Evolutionary conservation across 768 basidiomycete genomes (phyloP), one percentile per base, ranked within the genome.

Genomic region (Suillus brevipes): DNA sequence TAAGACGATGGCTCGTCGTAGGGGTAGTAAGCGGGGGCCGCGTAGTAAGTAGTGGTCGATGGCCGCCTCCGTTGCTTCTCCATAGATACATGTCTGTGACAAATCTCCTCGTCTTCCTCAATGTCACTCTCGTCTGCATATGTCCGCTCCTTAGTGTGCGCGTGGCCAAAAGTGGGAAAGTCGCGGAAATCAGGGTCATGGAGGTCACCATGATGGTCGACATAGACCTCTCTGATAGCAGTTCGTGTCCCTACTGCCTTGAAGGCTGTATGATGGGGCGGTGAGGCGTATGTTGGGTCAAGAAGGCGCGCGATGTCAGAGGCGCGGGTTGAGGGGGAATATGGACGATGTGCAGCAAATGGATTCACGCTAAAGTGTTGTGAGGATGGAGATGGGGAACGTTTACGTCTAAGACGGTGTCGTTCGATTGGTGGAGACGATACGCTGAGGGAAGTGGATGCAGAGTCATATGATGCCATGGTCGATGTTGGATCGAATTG

Each of bases 181-280:
- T 88, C 81, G 66, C 87, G 81, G 75, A 83, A 89, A 71, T 89
- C 88, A 28, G 88, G 88, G 74, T 89, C 88, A 70, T 89, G 87
- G 31, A 88, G 78, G 74, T 87, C 83, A 58, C 87, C 88, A 65
- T 83, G 78, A 72, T 78, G 79, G 80, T 89, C 88, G 66, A 88
- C 82, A 71, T 87, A 88, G 64, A 82, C 86, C 50, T 73, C 69
- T 42, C 49, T 72, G 18, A 67, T 62, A 1, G 61, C 56, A 61
- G 70, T 66, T 52, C 57, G 65, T 0, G 69, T 61, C 37, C 68
- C 68, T 45, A 72, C 61, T 0, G 75, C 63, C 64, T 60, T 69
- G 37, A 70, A 69, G 28, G 78, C 70, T 6, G 71, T 69, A 71
- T 62, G 73, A 62, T 70, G 65, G 57, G 64, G 75, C 66, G 66